Evolutionary conservation across 1,284 basidiomycete genomes (phyloP).

Genomic region (Ceratobasidium sp.): DNA sequence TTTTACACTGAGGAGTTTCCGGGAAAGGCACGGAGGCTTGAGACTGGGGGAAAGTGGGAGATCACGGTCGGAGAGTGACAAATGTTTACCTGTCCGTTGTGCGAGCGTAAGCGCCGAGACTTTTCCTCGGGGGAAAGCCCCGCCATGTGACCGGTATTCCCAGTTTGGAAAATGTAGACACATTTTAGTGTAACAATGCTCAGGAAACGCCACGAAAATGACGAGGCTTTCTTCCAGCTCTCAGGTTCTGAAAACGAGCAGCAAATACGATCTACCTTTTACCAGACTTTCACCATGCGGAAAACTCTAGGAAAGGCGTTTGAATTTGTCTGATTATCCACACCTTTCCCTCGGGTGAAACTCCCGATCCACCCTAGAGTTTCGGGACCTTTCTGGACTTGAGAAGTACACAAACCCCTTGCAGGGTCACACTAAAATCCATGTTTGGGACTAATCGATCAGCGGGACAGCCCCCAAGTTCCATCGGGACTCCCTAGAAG

Average conservation of each 20-base stretch:
- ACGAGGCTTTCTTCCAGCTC: not conserved
- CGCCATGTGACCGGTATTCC: not conserved
- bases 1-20: not conserved
- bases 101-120: not conserved
- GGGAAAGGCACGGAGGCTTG: not conserved
- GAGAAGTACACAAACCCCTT: no score
- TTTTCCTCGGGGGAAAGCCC: conserved; percentile 1
- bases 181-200: conserved; percentile 5
- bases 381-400: no score
- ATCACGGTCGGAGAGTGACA: not conserved
- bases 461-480: no score
- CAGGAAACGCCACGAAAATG: not conserved
- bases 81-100: not conserved
- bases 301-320: not conserved
- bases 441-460: no score
- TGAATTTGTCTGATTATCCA: not conserved
- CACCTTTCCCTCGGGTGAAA: not conserved
- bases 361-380: not conserved
- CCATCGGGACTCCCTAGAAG: no score
- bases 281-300: not conserved
- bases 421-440: no score
- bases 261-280: not conserved
- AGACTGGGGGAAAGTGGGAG: not conserved
- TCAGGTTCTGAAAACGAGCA: not conserved
- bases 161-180: not conserved